A percentile compares a stretch with the other conserved stretches of the same genome.
These are phyloP conservation scores for Gymnopilus dilepis DNA, from an alignment of 768 basidiomycete species.

Conservation along the genomic window DNA sequence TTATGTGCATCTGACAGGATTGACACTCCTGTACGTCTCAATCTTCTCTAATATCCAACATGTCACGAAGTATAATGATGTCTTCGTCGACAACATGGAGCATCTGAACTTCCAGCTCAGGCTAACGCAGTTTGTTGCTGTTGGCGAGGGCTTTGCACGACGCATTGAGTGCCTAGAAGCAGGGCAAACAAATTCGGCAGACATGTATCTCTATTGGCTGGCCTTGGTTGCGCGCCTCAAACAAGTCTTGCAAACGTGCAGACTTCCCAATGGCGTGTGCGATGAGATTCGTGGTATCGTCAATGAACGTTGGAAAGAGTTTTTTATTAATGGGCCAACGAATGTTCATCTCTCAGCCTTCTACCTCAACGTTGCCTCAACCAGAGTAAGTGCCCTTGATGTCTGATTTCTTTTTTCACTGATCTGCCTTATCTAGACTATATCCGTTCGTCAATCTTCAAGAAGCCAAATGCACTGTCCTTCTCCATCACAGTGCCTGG, in stretches of 20 bases:
- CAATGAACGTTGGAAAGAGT: constrained; percentile 32
- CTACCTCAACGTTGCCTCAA: constrained; percentile 39
- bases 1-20: constrained; percentile 9
- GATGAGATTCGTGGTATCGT: constrained; percentile 33
- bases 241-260: constrained; percentile 18
- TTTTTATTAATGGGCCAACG: constrained; percentile 34
- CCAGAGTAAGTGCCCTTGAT: no score
- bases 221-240: constrained; percentile 32
- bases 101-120: constrained; percentile 27
- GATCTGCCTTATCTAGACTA: neutral
- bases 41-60: neutral
- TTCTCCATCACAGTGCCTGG: constrained; percentile 29
- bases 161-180: constrained; percentile 40
- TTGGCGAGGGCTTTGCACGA: constrained; percentile 31
- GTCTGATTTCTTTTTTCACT: constrained; percentile 35
- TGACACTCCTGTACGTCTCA: constrained; percentile 13
- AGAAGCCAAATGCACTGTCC: constrained; percentile 32
- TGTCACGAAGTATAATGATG: neutral
- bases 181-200: constrained; percentile 28
- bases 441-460: constrained; percentile 30
- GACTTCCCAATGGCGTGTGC: constrained; percentile 24
- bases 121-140: constrained; percentile 29
- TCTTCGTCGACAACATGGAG: neutral
- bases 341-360: constrained; percentile 38
- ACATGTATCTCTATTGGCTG: constrained; percentile 43